phyloP scores from a whole-genome alignment of 164 flowering plant species.

The Vitis rupestris region DNA sequence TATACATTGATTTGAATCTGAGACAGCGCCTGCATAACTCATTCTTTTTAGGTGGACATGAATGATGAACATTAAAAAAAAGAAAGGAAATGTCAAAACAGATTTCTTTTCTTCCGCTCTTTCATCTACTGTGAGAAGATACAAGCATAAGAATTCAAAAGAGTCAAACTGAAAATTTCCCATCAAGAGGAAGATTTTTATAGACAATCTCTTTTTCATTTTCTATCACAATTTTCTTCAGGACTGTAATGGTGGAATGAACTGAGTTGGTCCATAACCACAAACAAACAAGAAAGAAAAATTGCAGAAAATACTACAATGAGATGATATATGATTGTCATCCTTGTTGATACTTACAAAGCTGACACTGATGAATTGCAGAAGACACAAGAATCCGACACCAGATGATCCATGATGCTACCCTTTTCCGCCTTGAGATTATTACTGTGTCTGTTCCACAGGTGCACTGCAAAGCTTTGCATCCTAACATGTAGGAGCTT shows the following conservation, averaged over 20 bases:
- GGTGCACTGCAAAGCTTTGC: conserved; percentile 65
- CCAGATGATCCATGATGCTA: conserved; percentile 52
- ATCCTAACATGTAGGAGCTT: conserved; percentile 47
- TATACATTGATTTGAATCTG: not conserved
- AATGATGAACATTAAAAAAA: not conserved
- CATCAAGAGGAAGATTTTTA: not conserved
- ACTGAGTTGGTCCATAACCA: conserved; percentile 25
- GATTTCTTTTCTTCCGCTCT: not conserved
- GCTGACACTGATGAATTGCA: conserved; percentile 37
- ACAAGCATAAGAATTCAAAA: not conserved
- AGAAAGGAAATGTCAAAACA: not conserved
- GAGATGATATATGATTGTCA: not conserved
- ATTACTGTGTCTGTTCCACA: conserved; percentile 84
- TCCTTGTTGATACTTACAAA: conserved; percentile 16
- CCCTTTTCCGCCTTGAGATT: conserved; percentile 55
- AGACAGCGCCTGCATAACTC: not conserved
- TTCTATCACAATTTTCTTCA: not conserved
- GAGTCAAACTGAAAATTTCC: not conserved
- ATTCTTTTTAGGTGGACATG: not conserved
- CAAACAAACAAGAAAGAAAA: not conserved
- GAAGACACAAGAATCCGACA: conserved; percentile 45
- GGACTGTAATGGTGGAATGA: conserved; percentile 6
- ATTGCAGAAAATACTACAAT: not conserved
- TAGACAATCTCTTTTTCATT: conserved; percentile 3
- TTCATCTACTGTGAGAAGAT: not conserved